phyloP scores from a whole-genome alignment of 2,329 filamentous ascomycete genomes.

The Talaromyces sp. region DNA sequence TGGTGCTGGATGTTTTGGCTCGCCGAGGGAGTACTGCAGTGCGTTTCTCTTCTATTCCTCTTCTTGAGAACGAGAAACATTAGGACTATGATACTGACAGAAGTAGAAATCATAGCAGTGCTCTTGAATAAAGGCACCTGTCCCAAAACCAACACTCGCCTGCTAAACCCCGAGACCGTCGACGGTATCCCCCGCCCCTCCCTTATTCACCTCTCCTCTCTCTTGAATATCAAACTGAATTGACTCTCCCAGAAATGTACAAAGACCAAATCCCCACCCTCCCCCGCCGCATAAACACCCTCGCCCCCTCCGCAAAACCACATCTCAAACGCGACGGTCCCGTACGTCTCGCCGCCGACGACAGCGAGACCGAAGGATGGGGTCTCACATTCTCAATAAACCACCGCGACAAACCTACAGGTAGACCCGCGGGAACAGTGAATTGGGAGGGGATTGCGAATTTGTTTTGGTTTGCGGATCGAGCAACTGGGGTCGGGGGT shows the following conservation, averaged over 20 bases:
- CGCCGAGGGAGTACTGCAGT: slow-evolving; percentile 56
- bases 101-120: slow-evolving; percentile 48
- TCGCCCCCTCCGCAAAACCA: slow-evolving; percentile 43
- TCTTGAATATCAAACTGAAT: not conserved
- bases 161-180: slow-evolving; percentile 51
- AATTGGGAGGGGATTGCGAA: slow-evolving; percentile 55
- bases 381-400: slow-evolving; percentile 53
- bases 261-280: slow-evolving; percentile 53
- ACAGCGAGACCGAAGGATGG: slow-evolving; percentile 55
- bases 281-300: slow-evolving; percentile 48
- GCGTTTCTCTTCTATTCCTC: slow-evolving; percentile 21
- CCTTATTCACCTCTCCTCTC: not conserved
- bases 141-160: slow-evolving; percentile 46
- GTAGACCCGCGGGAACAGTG: slow-evolving; percentile 43
- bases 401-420: slow-evolving; percentile 36
- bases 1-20: slow-evolving; percentile 57
- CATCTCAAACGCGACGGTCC: slow-evolving; percentile 39
- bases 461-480: slow-evolving; percentile 54
- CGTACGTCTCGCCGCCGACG: not conserved
- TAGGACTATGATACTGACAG: not conserved
- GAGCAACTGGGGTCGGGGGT: slow-evolving; percentile 50
- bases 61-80: not conserved
- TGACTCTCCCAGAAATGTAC: slow-evolving; percentile 46
- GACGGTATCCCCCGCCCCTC: slow-evolving; percentile 20
- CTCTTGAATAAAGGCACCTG: slow-evolving; percentile 58